Evolutionary conservation across 208 protist genomes (phyloP).

Genomic region (Wallacemonas rigidus): DNA sequence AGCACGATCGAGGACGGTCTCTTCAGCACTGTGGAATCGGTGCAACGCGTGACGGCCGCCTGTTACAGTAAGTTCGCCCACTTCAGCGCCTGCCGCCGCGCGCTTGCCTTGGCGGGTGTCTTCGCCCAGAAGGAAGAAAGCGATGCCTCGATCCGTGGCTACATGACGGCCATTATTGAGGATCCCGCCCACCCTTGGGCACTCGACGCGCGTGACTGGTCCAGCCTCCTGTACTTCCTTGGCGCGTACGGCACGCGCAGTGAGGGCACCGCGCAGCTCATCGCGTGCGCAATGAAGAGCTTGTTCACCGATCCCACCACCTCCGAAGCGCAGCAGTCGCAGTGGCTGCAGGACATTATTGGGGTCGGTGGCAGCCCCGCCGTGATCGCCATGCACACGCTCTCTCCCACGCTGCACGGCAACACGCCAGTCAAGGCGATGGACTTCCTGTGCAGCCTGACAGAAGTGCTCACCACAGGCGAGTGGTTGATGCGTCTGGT

Average conservation of each 20-base stretch:
- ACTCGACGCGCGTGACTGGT: slow-evolving; percentile 74
- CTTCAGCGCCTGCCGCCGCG: slow-evolving; percentile 77
- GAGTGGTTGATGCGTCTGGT: slow-evolving; percentile 69
- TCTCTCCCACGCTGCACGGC: slow-evolving; percentile 62
- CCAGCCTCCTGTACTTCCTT: slow-evolving; percentile 81
- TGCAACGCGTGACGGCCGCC: slow-evolving; percentile 74
- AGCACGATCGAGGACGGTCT: slow-evolving; percentile 59
- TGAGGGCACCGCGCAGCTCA: slow-evolving; percentile 55
- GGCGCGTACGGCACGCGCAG: slow-evolving; percentile 57
- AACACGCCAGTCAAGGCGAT: slow-evolving; percentile 58
- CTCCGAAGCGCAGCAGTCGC: slow-evolving; percentile 54
- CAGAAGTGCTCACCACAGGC: slow-evolving; percentile 59
- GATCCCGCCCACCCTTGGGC: slow-evolving; percentile 44
- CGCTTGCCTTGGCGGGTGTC: slow-evolving; percentile 73
- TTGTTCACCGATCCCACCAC: slow-evolving; percentile 56
- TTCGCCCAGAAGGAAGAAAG: slow-evolving; percentile 40
- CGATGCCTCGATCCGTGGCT: slow-evolving; percentile 46
- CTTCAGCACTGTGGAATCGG: slow-evolving; percentile 68
- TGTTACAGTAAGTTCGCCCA: slow-evolving; percentile 73
- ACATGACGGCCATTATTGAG: slow-evolving; percentile 40
- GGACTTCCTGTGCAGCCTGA: slow-evolving; percentile 69
- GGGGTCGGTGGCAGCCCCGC: slow-evolving; percentile 60
- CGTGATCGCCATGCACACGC: slow-evolving; percentile 58
- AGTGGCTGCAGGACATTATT: slow-evolving; percentile 65
- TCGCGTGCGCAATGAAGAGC: slow-evolving; percentile 57